A percentile compares a stretch with the other conserved stretches of the same genome.
phyloP scores from a whole-genome alignment of 495 filamentous ascomycete species.

The Cercophora sp. region DNA sequence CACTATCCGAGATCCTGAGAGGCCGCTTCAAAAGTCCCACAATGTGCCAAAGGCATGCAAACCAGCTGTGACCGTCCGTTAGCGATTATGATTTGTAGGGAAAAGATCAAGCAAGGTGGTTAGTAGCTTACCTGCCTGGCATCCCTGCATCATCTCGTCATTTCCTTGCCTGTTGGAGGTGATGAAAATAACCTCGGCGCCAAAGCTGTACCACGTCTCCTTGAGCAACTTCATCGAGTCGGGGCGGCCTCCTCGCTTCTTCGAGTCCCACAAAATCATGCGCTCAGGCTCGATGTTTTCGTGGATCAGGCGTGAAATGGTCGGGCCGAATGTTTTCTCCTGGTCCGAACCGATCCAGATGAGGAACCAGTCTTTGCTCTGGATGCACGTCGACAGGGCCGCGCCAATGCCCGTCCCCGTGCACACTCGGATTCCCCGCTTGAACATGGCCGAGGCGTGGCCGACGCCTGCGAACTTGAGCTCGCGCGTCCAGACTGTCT shows the following conservation, averaged over 20 bases:
- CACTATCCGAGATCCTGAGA: conserved; percentile 16
- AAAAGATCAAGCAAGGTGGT: too few relatives aligned
- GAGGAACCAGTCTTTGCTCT: conserved; percentile 42
- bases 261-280: conserved; percentile 47
- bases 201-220: conserved; percentile 40
- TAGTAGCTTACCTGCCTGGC: conserved; percentile 36
- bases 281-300: conserved; percentile 42
- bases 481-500: conserved; percentile 42
- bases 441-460: conserved; percentile 44
- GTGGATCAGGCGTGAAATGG: conserved; percentile 38
- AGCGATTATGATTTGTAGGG: conserved; percentile 6
- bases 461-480: conserved; percentile 46
- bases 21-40: conserved; percentile 38
- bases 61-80: conserved; percentile 27
- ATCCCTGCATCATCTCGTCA: conserved; percentile 46
- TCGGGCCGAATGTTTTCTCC: conserved; percentile 43
- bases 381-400: conserved; percentile 43
- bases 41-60: conserved; percentile 43
- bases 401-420: conserved; percentile 45
- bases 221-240: conserved; percentile 40
- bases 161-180: conserved; percentile 44
- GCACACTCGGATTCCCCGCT: conserved; percentile 42
- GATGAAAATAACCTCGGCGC: conserved; percentile 47
- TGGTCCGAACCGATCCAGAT: conserved; percentile 47
- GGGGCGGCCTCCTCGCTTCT: conserved; percentile 41